Percentiles rank a stretch among this genome's conserved stretches.
phyloP scores from a whole-genome alignment of 73 alveolate genomes.

The Blepharisma japonicum region DNA sequence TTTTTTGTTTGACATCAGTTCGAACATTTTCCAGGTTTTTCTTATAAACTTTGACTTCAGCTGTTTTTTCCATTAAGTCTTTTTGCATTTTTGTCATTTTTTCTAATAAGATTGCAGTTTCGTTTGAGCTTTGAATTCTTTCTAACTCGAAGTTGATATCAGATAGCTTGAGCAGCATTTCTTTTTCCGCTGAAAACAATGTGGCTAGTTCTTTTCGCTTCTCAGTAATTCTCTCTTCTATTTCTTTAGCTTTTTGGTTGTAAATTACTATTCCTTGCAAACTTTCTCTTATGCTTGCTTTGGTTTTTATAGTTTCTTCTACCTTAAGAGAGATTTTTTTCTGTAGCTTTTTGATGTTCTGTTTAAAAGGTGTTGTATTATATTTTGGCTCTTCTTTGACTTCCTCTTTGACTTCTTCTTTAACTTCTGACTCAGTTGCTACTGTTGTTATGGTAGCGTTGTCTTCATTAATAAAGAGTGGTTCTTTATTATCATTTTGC shows the following conservation, averaged over 20 bases:
- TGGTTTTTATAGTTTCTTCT: not conserved
- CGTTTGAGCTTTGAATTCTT: not conserved
- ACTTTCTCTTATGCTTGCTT: not conserved
- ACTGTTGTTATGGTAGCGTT: not conserved
- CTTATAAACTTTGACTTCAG: not conserved
- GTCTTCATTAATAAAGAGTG: not conserved
- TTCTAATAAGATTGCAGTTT: not conserved
- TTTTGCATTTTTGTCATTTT: not conserved
- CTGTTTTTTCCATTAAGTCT: not conserved
- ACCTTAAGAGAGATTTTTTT: not conserved
- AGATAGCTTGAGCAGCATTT: conserved; percentile 11
- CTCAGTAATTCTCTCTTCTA: not conserved
- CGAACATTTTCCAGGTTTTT: not conserved
- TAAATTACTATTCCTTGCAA: not conserved
- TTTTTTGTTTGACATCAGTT: not conserved
- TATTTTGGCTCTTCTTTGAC: too few relatives aligned
- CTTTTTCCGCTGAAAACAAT: not conserved
- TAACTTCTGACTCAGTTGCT: not conserved
- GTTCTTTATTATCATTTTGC: not conserved
- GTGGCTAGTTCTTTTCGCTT: not conserved
- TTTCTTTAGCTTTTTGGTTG: not conserved
- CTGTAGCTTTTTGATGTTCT: not conserved
- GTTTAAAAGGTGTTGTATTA: not conserved
- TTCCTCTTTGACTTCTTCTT: too few relatives aligned
- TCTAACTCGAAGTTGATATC: not conserved